Conservation (phyloP, 768 basidiomycete species). For the Exsudoporus frostii region DNA sequence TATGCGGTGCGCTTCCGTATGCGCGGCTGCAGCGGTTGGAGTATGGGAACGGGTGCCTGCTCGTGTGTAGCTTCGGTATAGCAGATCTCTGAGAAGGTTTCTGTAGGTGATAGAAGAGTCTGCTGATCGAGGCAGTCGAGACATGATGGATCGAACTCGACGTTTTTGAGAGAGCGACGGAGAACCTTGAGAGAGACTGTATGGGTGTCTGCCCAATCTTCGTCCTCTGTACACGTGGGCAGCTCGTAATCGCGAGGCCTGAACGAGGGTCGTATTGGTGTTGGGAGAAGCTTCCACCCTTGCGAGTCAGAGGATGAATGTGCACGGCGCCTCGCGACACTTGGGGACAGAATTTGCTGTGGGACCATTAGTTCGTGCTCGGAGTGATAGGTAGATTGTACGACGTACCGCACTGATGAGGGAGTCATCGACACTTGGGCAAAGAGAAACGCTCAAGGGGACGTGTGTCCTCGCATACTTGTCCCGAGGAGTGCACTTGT, state of each 20-base stretch:
- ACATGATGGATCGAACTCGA: constrained; percentile 40
- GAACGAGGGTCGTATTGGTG: constrained; percentile 33
- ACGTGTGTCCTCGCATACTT: constrained; percentile 33
- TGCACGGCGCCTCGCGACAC: constrained; percentile 28
- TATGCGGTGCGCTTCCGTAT: constrained; percentile 28
- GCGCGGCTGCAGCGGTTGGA: constrained; percentile 33
- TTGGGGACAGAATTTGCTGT: constrained; percentile 18
- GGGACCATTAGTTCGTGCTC: background rate
- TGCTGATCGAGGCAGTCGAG: constrained; percentile 42
- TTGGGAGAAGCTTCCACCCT: constrained; percentile 32
- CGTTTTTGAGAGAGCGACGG: constrained; percentile 33
- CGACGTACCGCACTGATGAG: constrained; percentile 20
- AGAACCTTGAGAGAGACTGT: constrained; percentile 32
- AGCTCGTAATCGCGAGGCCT: constrained; percentile 34
- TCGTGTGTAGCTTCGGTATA: constrained; percentile 41
- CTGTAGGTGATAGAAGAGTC: constrained; percentile 38
- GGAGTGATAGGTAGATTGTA: background rate
- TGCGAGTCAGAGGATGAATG: constrained; percentile 33
- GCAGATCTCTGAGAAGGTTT: constrained; percentile 43
- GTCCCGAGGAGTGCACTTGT: constrained; percentile 34
- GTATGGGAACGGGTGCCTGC: constrained; percentile 22
- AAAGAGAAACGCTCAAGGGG: constrained; percentile 25
- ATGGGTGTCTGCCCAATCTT: constrained; percentile 22
- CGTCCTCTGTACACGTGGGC: constrained; percentile 30
- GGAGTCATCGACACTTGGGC: constrained; percentile 29